A percentile compares a stretch with the other conserved stretches of the same genome.
These are phyloP conservation scores for Didymella glomerata DNA, from an alignment of 2,329 filamentous ascomycete species.

Conservation along the genomic window DNA sequence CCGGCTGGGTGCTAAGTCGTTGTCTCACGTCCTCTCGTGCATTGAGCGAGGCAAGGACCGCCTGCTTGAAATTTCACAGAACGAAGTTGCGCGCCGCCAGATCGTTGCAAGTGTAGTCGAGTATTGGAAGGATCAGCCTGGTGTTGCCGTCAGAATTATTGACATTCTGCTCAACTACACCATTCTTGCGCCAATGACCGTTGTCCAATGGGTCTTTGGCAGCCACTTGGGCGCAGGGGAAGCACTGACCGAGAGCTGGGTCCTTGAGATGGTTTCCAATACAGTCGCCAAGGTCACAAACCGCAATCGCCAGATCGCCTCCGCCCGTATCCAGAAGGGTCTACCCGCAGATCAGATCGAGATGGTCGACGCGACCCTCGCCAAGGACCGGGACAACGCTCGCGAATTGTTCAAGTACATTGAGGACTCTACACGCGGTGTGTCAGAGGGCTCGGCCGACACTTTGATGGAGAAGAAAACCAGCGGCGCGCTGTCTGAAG, in stretches of 20 bases:
- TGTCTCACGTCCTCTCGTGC: slow-evolving; percentile 93
- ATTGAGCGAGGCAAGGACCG: slow-evolving; percentile 95
- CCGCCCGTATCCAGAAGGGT: slow-evolving; percentile 66
- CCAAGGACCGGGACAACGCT: slow-evolving; percentile 76
- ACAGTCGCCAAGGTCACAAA: slow-evolving; percentile 91
- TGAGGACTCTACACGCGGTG: slow-evolving; percentile 76
- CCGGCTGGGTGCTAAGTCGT: slow-evolving; percentile 91
- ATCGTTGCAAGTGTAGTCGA: slow-evolving; percentile 89
- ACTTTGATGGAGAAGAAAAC: slow-evolving; percentile 76
- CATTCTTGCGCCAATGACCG: slow-evolving; percentile 83
- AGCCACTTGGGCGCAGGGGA: slow-evolving; percentile 71
- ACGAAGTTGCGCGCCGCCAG: slow-evolving; percentile 78
- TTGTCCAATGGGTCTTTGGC: slow-evolving; percentile 88
- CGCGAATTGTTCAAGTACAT: slow-evolving; percentile 81
- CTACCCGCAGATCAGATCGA: slow-evolving; percentile 65
- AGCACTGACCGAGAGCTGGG: slow-evolving; percentile 74
- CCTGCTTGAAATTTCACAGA: slow-evolving; percentile 78
- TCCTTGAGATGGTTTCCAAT: slow-evolving; percentile 89
- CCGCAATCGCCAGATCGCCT: slow-evolving; percentile 81
- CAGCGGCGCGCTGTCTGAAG: slow-evolving; percentile 50
- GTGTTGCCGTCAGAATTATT: slow-evolving; percentile 88
- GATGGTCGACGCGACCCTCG: slow-evolving; percentile 71
- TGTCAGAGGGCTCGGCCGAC: slow-evolving; percentile 77
- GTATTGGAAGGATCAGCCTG: slow-evolving; percentile 93
- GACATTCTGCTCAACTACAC: slow-evolving; percentile 98